phyloP scores from a whole-genome alignment of 371 early-diverging fungal genomes.

The Blyttiomyces sp. region DNA sequence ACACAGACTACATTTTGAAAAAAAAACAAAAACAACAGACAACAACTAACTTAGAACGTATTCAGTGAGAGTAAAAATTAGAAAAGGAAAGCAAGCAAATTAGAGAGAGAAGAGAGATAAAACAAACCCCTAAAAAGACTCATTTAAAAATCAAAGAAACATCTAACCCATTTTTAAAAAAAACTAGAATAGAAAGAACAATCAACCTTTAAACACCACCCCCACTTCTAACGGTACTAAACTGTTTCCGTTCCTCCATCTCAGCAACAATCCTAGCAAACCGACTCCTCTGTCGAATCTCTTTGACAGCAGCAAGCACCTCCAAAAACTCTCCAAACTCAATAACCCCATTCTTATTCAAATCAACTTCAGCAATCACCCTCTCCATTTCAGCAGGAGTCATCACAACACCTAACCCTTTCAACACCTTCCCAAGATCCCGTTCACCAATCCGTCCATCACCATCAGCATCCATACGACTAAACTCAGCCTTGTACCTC shows the following conservation, averaged over 20 bases:
- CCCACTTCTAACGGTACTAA: slow-evolving; percentile 60
- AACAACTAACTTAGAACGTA: too few species aligned
- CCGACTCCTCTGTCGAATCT: slow-evolving; percentile 37
- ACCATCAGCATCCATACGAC: slow-evolving; percentile 53
- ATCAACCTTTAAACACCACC: slow-evolving; percentile 75
- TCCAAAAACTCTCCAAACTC: slow-evolving; percentile 80
- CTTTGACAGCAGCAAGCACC: slow-evolving; percentile 58
- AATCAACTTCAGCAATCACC: slow-evolving; percentile 45
- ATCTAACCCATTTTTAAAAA: too few species aligned
- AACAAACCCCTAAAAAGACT: too few species aligned
- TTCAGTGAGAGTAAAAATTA: too few species aligned
- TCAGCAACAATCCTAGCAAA: slow-evolving; percentile 40
- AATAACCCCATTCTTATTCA: slow-evolving; percentile 48
- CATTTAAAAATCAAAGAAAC: too few species aligned
- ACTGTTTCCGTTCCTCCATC: slow-evolving; percentile 30
- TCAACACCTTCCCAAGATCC: slow-evolving; percentile 33
- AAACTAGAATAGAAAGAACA: too few species aligned
- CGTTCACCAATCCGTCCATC: slow-evolving; percentile 49
- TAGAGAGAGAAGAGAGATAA: too few species aligned
- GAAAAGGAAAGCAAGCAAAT: too few species aligned
- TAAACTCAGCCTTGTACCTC: slow-evolving; percentile 61
- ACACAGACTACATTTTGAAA: too few species aligned
- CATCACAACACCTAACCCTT: slow-evolving; percentile 27
- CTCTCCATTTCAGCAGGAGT: slow-evolving; percentile 9
- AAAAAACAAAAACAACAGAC: too few species aligned